These are phyloP conservation scores for Colletotrichum sansevieriae DNA, from an alignment of 2,329 filamentous ascomycete genomes.

Conservation along the genomic window DNA sequence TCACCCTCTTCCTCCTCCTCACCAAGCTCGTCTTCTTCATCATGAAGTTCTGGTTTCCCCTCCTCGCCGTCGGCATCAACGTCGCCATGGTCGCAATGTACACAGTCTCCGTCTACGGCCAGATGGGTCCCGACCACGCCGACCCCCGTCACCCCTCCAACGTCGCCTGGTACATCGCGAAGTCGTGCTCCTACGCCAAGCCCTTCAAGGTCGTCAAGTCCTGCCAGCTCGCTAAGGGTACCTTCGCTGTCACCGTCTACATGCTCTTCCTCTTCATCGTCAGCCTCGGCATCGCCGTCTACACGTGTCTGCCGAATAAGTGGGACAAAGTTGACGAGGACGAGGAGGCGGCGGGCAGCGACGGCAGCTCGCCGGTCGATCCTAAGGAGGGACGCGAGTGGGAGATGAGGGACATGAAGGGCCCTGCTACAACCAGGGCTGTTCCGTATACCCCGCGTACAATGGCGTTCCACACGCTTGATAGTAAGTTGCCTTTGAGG, in stretches of 20 bases:
- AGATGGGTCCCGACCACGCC: constrained; percentile 79
- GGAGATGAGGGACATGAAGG: constrained; percentile 69
- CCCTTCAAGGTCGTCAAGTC: constrained; percentile 66
- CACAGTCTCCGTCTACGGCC: constrained; percentile 75
- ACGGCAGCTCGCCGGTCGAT: constrained; percentile 50
- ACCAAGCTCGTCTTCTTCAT: constrained; percentile 77
- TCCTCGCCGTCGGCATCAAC: constrained; percentile 72
- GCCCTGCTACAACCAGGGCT: constrained; percentile 51
- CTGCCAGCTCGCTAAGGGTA: constrained; percentile 77
- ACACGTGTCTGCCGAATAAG: constrained; percentile 69
- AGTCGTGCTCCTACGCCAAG: constrained; percentile 74
- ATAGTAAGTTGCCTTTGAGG: constrained; percentile 68
- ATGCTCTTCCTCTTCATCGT: constrained; percentile 74
- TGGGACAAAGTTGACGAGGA: constrained; percentile 64
- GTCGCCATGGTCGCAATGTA: constrained; percentile 71
- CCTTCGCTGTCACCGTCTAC: constrained; percentile 73
- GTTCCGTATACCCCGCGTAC: constrained; percentile 75
- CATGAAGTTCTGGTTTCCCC: constrained; percentile 78
- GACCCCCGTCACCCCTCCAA: constrained; percentile 73
- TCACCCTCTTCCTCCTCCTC: constrained; percentile 82
- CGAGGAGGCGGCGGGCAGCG: constrained; percentile 44
- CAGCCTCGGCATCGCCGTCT: constrained; percentile 71
- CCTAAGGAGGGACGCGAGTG: constrained; percentile 59
- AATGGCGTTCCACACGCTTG: constrained; percentile 74
- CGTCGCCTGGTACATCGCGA: constrained; percentile 80